Conservation (phyloP, 345 rosid species). For the Hibiscus syriacus region DNA sequence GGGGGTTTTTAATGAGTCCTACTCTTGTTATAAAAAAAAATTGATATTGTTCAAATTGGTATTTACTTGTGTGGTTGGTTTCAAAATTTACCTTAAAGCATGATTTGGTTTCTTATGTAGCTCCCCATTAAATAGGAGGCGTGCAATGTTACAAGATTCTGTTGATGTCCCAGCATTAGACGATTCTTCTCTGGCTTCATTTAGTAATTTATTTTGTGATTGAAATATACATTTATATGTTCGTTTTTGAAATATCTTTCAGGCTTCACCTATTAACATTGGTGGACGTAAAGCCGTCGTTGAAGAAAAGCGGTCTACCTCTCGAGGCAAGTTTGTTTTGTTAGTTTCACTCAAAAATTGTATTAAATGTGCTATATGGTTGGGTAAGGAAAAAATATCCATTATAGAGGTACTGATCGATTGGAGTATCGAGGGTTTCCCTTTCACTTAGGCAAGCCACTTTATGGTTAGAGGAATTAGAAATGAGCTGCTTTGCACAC, state of each 20-base stretch:
- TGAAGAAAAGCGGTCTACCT: constrained; percentile 83
- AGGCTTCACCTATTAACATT: constrained; percentile 82
- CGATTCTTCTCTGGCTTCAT: constrained; percentile 48
- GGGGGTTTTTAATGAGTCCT: no score
- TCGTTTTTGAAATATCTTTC: constrained; percentile 14
- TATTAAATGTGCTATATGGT: neutral
- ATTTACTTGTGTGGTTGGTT: neutral
- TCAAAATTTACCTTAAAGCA: neutral
- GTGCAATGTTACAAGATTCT: neutral
- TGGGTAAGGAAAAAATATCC: neutral
- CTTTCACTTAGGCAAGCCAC: neutral
- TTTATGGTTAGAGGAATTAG: neutral
- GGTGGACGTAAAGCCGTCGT: constrained; percentile 59
- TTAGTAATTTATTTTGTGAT: constrained; percentile 17
- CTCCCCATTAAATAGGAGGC: neutral
- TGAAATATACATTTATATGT: neutral
- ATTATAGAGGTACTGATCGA: neutral
- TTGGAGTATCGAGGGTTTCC: neutral
- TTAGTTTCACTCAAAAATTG: neutral
- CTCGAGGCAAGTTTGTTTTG: constrained; percentile 59
- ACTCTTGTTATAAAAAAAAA: no score
- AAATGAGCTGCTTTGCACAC: neutral
- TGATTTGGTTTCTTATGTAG: neutral
- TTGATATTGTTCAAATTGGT: neutral
- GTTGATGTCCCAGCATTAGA: neutral